These are phyloP conservation scores for Udeniomyces megalosporus DNA, from an alignment of 768 basidiomycete species.

Conservation along the genomic window DNA sequence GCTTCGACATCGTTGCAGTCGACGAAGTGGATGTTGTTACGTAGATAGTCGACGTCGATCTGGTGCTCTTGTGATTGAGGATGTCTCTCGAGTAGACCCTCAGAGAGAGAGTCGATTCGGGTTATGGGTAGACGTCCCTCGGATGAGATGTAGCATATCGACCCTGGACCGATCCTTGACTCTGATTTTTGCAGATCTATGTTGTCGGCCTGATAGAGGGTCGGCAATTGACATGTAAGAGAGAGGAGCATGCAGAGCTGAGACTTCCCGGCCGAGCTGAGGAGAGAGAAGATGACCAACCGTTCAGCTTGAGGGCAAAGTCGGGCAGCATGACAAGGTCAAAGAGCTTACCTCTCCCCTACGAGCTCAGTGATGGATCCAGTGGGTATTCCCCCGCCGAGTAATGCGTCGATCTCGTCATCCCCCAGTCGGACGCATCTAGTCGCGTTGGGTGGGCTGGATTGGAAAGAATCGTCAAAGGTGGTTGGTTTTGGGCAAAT, in stretches of 20 bases:
- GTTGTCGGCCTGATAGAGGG: slow-evolving; percentile 25
- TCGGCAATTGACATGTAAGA: slow-evolving; percentile 56
- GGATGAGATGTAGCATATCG: slow-evolving; percentile 52
- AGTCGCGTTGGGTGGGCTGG: background rate
- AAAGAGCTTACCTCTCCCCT: slow-evolving; percentile 71
- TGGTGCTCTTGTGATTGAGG: background rate
- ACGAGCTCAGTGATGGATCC: slow-evolving; percentile 75
- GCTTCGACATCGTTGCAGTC: slow-evolving; percentile 31
- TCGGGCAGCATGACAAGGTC: background rate
- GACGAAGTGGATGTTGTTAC: slow-evolving; percentile 41
- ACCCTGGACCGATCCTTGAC: slow-evolving; percentile 29
- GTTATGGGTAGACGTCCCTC: slow-evolving; percentile 50
- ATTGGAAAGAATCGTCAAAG: background rate
- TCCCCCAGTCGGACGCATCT: slow-evolving; percentile 51
- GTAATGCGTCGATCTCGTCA: slow-evolving; percentile 42
- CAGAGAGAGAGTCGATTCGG: slow-evolving; percentile 35
- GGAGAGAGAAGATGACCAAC: background rate
- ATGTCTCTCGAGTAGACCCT: slow-evolving; percentile 13
- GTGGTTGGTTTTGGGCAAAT: background rate
- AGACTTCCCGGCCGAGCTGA: slow-evolving; percentile 85
- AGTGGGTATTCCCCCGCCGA: slow-evolving; percentile 65
- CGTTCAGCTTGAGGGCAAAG: background rate
- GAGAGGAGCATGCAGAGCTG: slow-evolving; percentile 76
- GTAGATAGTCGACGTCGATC: slow-evolving; percentile 12
- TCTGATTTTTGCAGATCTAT: slow-evolving; percentile 17